phyloP scores from a whole-genome alignment of 2,329 filamentous ascomycete genomes.

The Penicillium sp. region DNA sequence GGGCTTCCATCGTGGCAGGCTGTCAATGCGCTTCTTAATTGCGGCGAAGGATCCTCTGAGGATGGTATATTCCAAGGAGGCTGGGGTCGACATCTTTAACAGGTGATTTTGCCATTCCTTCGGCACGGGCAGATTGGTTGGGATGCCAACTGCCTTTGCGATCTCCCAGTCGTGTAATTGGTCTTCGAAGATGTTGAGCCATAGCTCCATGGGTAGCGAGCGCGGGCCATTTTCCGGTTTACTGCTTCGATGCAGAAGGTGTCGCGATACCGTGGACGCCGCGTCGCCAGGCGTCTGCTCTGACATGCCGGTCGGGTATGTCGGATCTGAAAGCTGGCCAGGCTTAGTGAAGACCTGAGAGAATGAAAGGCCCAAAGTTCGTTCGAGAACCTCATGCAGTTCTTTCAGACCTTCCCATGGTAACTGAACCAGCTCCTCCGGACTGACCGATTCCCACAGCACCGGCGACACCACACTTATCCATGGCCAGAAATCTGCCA shows the following conservation, averaged over 20 bases:
- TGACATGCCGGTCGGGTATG: no score
- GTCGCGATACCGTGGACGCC: no score
- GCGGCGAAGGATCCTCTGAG: slow-evolving; percentile 61
- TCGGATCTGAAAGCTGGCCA: no score
- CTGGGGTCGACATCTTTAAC: slow-evolving; percentile 56
- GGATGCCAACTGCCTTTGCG: slow-evolving; percentile 69
- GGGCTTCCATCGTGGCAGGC: slow-evolving; percentile 61
- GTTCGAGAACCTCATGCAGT: no score
- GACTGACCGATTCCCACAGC: slow-evolving; percentile 66
- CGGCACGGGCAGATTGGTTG: slow-evolving; percentile 66
- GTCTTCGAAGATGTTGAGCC: slow-evolving; percentile 73
- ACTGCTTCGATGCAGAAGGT: no score
- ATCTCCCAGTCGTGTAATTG: slow-evolving; percentile 84
- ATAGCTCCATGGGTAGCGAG: no score
- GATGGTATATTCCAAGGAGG: slow-evolving; percentile 75
- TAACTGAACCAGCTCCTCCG: slow-evolving; percentile 41
- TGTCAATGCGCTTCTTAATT: slow-evolving; percentile 63
- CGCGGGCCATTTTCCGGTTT: no score
- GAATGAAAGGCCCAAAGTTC: no score
- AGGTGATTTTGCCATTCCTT: slow-evolving; percentile 60
- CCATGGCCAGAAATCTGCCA: slow-evolving; percentile 78
- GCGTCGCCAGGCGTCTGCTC: slow-evolving; percentile 42
- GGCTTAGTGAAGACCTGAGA: no score
- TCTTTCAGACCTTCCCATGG: slow-evolving; percentile 43
- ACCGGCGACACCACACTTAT: slow-evolving; percentile 71